These are phyloP conservation scores for Castanea sativa DNA, from an alignment of 306 rosid species.

Conservation along the genomic window DNA sequence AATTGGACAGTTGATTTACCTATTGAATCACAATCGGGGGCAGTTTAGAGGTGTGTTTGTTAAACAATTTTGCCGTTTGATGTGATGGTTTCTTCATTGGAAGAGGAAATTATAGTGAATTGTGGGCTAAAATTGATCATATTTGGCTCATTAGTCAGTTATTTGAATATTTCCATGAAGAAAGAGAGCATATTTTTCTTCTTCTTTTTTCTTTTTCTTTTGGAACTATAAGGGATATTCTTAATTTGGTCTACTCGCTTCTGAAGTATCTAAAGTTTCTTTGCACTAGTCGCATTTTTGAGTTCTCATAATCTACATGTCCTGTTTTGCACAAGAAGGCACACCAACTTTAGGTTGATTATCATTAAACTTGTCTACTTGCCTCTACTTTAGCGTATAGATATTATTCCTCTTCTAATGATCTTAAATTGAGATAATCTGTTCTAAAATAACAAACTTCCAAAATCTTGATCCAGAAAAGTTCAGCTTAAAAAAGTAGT, in stretches of 20 bases:
- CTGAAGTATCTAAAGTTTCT: background rate
- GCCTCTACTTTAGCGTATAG: background rate
- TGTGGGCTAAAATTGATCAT: background rate
- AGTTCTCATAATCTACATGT: background rate
- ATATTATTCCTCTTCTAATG: constrained; percentile 4
- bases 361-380: background rate
- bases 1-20: background rate
- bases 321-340: background rate
- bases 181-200: background rate
- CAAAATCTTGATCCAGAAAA: background rate
- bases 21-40: constrained; percentile 3
- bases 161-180: background rate
- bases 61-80: background rate
- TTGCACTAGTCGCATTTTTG: background rate
- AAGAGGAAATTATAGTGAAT: background rate
- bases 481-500: background rate
- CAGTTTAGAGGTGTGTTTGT: background rate
- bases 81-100: background rate
- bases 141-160: background rate
- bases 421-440: background rate
- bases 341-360: background rate
- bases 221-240: too few species aligned
- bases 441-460: background rate
- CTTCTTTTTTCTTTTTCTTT: too few species aligned
- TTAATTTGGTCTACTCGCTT: too few species aligned